Base-by-base conservation (phyloP, 495 filamentous ascomycete species). In the Hypoxylon lenormandii region DNA sequence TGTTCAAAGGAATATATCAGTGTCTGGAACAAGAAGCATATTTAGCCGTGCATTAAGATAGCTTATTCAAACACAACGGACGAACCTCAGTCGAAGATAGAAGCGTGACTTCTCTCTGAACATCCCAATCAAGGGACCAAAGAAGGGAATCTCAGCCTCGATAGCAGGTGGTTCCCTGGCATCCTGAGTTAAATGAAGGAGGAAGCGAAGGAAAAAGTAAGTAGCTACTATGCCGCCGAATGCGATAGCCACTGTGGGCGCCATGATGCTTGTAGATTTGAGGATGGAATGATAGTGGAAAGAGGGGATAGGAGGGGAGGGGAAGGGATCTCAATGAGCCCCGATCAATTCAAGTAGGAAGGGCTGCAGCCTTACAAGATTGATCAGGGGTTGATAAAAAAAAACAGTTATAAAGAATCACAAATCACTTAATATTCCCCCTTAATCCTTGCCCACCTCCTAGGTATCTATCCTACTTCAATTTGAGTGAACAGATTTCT, bases 61-160 rank as follows among this genome's bases (percentile, higher is more conserved):
- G 5, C 23, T 5, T 5, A 2, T 26, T 26, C 23, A 26, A 26
- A 26, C 23, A 26, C 2, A 33, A 21, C 16, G 4, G 23, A 18
- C 54, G 12, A 12, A 69, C 60, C 63, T 61, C 30, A 76, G 22
- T 5, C 53, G 54, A 7, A 53, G 61, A 47, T 70, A 62, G 55
- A 64, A 76, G 43, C 64, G 28, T 4, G 48, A 61, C 21, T 70
- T 74, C 18, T 70, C 51, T 21, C 60, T 55, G 3, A 63, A 46
- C 66, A 76, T 74, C 2, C 74, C 68, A n/a, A 69, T 16, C 37
- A 74, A n/a, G 1, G 74, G 72, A 21, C 67, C 18, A 18, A 74
- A 10, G 47, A 77, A 75, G 10, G 74, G 74, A 16, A 75, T 36
- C 0, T 10, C 18, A 3, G 60, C 70, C 10, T 60, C 26, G 23